Conservation (phyloP, 768 basidiomycete genomes). For the Termitomyces titanicus region DNA sequence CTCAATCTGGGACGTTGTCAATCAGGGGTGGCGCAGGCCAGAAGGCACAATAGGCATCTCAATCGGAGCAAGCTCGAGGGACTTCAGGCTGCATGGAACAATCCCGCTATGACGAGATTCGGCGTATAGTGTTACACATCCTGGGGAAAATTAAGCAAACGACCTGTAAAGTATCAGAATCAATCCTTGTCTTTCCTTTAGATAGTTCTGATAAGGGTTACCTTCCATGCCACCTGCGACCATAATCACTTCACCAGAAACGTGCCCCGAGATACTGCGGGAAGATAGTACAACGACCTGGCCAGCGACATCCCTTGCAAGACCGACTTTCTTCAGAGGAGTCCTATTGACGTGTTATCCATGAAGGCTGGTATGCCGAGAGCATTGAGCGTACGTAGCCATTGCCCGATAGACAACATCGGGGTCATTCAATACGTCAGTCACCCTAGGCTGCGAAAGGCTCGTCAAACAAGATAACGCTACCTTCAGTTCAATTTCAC, state of each 20-base stretch:
- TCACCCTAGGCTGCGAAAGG: slow-evolving; percentile 45
- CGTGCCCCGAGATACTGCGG: slow-evolving; percentile 59
- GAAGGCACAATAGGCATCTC: slow-evolving; percentile 48
- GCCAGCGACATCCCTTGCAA: slow-evolving; percentile 58
- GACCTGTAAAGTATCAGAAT: slow-evolving; percentile 17
- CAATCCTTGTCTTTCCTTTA: neutral
- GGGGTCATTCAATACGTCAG: slow-evolving; percentile 52
- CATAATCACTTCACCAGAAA: slow-evolving; percentile 69
- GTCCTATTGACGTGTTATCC: slow-evolving; percentile 36
- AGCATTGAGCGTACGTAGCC: slow-evolving; percentile 51
- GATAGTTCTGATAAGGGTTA: slow-evolving; percentile 11
- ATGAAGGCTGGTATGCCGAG: neutral
- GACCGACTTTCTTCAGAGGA: slow-evolving; percentile 66
- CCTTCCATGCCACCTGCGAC: slow-evolving; percentile 82
- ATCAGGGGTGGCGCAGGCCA: slow-evolving; percentile 59
- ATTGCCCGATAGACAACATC: slow-evolving; percentile 51
- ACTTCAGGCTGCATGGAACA: slow-evolving; percentile 22
- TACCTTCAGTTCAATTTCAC: slow-evolving; percentile 11
- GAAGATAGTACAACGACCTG: slow-evolving; percentile 65
- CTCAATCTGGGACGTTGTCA: slow-evolving; percentile 56
- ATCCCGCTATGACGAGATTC: slow-evolving; percentile 3
- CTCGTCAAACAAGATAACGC: neutral
- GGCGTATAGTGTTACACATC: slow-evolving; percentile 13
- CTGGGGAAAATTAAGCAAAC: slow-evolving; percentile 26
- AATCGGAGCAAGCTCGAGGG: slow-evolving; percentile 52